These are phyloP conservation scores for Phyllosticta ampelicida DNA, from an alignment of 2,329 filamentous ascomycete species.

Conservation along the genomic window DNA sequence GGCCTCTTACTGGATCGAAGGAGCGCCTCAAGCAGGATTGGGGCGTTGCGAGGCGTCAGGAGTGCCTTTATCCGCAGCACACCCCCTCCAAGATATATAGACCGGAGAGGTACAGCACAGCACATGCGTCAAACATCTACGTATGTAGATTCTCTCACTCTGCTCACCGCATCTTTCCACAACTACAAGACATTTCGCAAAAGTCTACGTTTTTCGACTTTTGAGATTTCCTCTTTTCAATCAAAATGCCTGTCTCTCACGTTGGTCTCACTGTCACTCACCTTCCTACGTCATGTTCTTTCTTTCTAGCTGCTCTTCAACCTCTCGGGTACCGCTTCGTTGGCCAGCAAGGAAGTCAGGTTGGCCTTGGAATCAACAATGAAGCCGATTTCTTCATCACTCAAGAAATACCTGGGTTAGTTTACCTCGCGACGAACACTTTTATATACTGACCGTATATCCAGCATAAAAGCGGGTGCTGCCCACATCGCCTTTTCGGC, in stretches of 20 bases:
- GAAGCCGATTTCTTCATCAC: slow-evolving; percentile 55
- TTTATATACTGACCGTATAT: background rate
- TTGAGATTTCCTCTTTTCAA: background rate
- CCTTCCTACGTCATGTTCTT: slow-evolving; percentile 68
- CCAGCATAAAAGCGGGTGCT: slow-evolving; percentile 39
- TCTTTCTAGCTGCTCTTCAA: slow-evolving; percentile 70
- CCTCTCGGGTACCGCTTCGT: slow-evolving; percentile 67
- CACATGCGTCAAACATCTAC: background rate
- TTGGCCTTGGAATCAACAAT: slow-evolving; percentile 49
- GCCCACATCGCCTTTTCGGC: slow-evolving; percentile 60
- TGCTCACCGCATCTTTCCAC: background rate
- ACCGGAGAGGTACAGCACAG: background rate
- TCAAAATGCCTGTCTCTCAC: slow-evolving; percentile 49
- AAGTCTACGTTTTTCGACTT: background rate
- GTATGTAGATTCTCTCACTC: background rate
- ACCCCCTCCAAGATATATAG: slow-evolving; percentile 6
- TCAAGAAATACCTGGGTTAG: slow-evolving; percentile 49
- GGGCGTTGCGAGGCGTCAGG: background rate
- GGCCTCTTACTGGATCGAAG: background rate
- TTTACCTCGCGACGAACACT: slow-evolving; percentile 1
- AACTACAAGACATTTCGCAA: background rate
- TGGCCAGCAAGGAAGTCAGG: slow-evolving; percentile 48
- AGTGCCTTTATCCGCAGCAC: slow-evolving; percentile 1
- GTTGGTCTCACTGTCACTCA: slow-evolving; percentile 61
- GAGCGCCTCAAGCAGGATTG: background rate